Evolutionary conservation across 2,329 filamentous ascomycete genomes (phyloP).

Genomic region (Penicillium sp.): DNA sequence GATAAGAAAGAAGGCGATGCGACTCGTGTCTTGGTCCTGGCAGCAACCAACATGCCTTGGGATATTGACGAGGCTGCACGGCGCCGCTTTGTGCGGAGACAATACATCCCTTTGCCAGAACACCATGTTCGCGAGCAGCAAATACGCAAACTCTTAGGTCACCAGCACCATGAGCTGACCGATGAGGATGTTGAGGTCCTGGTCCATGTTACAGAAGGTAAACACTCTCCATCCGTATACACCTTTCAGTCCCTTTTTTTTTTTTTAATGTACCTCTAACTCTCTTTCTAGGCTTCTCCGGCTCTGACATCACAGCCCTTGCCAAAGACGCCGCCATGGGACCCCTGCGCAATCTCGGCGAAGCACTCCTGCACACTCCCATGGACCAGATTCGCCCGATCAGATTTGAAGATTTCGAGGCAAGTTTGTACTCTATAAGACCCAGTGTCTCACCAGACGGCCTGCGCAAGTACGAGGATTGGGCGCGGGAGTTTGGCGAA

Average conservation of each 20-base stretch:
- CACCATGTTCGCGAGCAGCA: conserved; percentile 78
- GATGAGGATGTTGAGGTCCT: conserved; percentile 72
- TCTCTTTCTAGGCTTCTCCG: conserved; percentile 78
- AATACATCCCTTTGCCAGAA: conserved; percentile 95
- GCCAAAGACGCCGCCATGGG: conserved; percentile 99
- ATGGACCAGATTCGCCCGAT: conserved; percentile 95
- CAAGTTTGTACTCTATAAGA: conserved; percentile 80
- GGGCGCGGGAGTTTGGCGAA: conserved; percentile 92
- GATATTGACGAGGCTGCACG: conserved; percentile 95
- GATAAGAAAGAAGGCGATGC: conserved; percentile 77
- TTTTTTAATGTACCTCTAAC: not conserved
- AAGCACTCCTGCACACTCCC: conserved; percentile 84
- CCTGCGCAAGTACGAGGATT: conserved; percentile 87
- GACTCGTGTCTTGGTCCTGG: conserved; percentile 86
- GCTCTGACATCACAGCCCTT: conserved; percentile 92
- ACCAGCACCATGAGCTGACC: conserved; percentile 81
- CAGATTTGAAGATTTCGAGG: conserved; percentile 76
- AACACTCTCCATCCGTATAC: not conserved
- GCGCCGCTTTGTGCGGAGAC: conserved; percentile 84
- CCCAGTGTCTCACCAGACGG: conserved; percentile 87
- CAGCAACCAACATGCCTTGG: conserved; percentile 96
- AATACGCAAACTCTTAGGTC: conserved; percentile 74
- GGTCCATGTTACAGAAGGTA: conserved; percentile 83
- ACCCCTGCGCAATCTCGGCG: conserved; percentile 83
- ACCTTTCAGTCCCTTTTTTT: not conserved